A percentile compares a stretch with the other conserved stretches of the same genome.
phyloP scores from a whole-genome alignment of 2,329 filamentous ascomycete species.

The Proliferodiscus dingleyae region DNA sequence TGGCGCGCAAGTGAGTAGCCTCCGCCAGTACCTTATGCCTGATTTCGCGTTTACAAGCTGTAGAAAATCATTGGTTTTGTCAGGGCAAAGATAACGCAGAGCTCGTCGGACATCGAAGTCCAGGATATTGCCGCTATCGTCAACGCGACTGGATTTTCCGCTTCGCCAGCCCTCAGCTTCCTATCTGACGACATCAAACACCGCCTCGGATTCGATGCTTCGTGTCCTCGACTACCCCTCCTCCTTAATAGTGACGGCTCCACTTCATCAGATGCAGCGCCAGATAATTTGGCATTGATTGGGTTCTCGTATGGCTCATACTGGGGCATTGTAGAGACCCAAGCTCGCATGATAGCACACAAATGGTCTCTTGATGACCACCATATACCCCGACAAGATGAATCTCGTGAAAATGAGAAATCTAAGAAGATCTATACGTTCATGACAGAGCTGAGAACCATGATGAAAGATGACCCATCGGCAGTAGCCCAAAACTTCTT shows the following conservation, averaged over 20 bases:
- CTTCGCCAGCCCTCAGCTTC: not conserved
- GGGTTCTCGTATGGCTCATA: constrained; percentile 4
- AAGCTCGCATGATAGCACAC: constrained; percentile 1
- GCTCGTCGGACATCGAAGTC: not conserved
- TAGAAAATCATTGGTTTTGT: not conserved
- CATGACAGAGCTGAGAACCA: not conserved
- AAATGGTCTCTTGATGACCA: not conserved
- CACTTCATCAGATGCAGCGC: not conserved
- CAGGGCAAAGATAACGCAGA: not conserved
- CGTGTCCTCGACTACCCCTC: not conserved
- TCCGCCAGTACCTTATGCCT: not conserved
- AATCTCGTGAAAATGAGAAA: not conserved
- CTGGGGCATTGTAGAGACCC: constrained; percentile 5
- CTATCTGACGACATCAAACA: not conserved
- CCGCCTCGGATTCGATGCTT: not conserved
- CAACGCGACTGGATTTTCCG: not conserved
- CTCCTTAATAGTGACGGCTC: not conserved
- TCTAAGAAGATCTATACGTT: not conserved
- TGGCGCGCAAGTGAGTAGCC: not conserved
- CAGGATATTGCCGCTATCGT: not conserved
- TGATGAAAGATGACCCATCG: not conserved
- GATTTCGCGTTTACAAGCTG: not conserved
- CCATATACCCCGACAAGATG: not conserved
- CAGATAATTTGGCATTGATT: constrained; percentile 3
- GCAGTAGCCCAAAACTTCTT: not conserved